phyloP scores from a whole-genome alignment of 495 filamentous ascomycete genomes.

The Talaromyces ruber region DNA sequence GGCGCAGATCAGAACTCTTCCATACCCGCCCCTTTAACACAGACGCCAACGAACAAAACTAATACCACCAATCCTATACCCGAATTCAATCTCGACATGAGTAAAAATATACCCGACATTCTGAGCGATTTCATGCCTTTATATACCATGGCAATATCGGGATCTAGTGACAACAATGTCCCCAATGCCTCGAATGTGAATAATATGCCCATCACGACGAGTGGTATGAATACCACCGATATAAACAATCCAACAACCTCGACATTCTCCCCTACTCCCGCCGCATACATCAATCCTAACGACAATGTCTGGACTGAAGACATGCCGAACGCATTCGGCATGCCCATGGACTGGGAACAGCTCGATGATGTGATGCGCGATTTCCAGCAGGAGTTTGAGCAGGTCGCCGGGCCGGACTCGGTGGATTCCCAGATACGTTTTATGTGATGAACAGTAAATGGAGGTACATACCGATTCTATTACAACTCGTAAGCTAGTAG shows the following conservation, averaged over 20 bases:
- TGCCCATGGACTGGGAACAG: conserved; percentile 30
- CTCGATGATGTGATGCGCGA: conserved; percentile 45
- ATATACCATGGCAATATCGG: conserved; percentile 16
- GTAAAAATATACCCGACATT: conserved; percentile 18
- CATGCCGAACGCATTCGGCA: conserved; percentile 1
- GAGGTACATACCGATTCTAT: background rate
- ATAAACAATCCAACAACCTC: conserved; percentile 7
- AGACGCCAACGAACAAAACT: background rate
- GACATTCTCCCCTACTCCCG: background rate
- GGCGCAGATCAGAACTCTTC: background rate
- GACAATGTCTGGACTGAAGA: background rate
- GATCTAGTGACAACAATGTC: background rate
- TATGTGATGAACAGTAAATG: background rate
- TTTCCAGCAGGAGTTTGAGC: conserved; percentile 34
- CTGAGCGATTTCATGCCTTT: conserved; percentile 25
- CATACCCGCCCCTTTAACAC: background rate
- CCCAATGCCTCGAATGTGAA: background rate
- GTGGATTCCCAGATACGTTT: conserved; percentile 11
- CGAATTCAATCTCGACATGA: conserved; percentile 22
- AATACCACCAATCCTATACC: background rate
- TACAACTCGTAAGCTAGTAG: background rate
- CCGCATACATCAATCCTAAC: background rate
- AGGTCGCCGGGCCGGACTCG: conserved; percentile 9
- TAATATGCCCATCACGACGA: background rate
- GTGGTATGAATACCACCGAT: background rate